A percentile compares a stretch with the other conserved stretches of the same genome.
Evolutionary conservation across 2,329 filamentous ascomycete species (phyloP).

Genomic region (Sphaceloma murrayae): DNA sequence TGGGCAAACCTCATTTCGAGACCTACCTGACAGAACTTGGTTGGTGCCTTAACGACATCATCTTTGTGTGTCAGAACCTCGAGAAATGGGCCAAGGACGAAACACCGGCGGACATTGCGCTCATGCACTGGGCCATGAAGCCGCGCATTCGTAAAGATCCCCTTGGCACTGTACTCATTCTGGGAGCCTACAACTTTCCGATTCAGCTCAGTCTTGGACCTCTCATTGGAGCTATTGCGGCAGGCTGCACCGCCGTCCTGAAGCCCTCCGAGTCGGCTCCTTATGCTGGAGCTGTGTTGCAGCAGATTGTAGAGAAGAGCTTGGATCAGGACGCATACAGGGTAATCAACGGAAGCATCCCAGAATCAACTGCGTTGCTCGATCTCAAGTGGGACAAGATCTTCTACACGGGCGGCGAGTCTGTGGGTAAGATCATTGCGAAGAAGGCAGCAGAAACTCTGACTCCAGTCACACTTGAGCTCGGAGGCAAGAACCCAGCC

Average conservation of each 20-base stretch:
- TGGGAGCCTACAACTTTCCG: slow-evolving; percentile 90
- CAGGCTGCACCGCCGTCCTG: slow-evolving; percentile 78
- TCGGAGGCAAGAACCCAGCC: slow-evolving; percentile 85
- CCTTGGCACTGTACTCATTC: slow-evolving; percentile 70
- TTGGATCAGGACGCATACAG: slow-evolving; percentile 70
- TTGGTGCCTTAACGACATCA: slow-evolving; percentile 71
- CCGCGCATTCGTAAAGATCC: slow-evolving; percentile 81
- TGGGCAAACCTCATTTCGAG: slow-evolving; percentile 71
- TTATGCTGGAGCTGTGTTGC: slow-evolving; percentile 64
- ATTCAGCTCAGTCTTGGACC: slow-evolving; percentile 70
- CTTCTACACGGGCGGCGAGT: slow-evolving; percentile 78
- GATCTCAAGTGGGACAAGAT: slow-evolving; percentile 96
- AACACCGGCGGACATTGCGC: slow-evolving; percentile 56
- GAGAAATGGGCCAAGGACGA: slow-evolving; percentile 79
- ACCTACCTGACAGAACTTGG: slow-evolving; percentile 62
- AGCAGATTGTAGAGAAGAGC: slow-evolving; percentile 63
- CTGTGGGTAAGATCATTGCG: slow-evolving; percentile 54
- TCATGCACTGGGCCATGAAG: slow-evolving; percentile 58
- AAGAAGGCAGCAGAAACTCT: slow-evolving; percentile 46
- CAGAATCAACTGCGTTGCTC: slow-evolving; percentile 72
- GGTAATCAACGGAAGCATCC: slow-evolving; percentile 69
- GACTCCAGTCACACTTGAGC: slow-evolving; percentile 80
- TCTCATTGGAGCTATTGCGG: slow-evolving; percentile 79
- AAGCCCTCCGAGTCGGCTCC: slow-evolving; percentile 85
- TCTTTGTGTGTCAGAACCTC: slow-evolving; percentile 68